These are phyloP conservation scores for Corinectria fuckeliana DNA, from an alignment of 2,329 filamentous ascomycete species.

Conservation along the genomic window DNA sequence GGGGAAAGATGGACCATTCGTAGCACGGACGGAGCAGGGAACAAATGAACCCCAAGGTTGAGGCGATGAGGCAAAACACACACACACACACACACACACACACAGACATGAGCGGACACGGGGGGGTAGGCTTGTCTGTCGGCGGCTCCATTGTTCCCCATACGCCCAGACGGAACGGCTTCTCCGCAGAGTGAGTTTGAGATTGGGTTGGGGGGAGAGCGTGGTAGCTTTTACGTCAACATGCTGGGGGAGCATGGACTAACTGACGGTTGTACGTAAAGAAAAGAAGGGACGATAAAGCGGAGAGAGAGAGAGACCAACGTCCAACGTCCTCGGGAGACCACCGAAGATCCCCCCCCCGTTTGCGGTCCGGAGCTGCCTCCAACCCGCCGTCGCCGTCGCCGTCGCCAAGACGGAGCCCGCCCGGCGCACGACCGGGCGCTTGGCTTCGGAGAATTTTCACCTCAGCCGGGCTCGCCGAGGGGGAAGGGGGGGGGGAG, in stretches of 20 bases:
- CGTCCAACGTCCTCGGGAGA: too few relatives aligned
- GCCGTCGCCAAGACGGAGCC: constrained; percentile 12
- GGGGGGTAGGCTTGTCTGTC: neutral
- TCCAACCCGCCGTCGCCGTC: too few relatives aligned
- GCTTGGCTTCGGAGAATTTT: constrained; percentile 5
- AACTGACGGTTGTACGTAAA: too few relatives aligned
- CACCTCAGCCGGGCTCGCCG: constrained; percentile 14
- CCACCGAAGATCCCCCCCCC: too few relatives aligned
- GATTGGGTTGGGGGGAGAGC: constrained; percentile 18
- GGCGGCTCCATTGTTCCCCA: neutral
- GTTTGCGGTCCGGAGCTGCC: neutral
- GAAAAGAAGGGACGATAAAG: neutral
- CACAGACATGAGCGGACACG: too few relatives aligned
- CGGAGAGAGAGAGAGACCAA: too few relatives aligned
- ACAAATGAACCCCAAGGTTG: neutral
- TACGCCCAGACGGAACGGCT: neutral
- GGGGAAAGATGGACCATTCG: too few relatives aligned
- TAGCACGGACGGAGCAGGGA: too few relatives aligned
- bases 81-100: too few relatives aligned
- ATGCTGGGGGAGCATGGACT: too few relatives aligned
- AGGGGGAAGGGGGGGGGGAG: neutral
- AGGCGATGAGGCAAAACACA: neutral
- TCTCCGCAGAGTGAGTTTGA: constrained; percentile 14
- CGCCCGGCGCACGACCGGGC: constrained; percentile 6
- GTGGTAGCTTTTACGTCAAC: constrained; percentile 22